Evolutionary conservation across 1,139 yeast genomes (phyloP).

Genomic region (Zygosaccharomyces pseudobailii): DNA sequence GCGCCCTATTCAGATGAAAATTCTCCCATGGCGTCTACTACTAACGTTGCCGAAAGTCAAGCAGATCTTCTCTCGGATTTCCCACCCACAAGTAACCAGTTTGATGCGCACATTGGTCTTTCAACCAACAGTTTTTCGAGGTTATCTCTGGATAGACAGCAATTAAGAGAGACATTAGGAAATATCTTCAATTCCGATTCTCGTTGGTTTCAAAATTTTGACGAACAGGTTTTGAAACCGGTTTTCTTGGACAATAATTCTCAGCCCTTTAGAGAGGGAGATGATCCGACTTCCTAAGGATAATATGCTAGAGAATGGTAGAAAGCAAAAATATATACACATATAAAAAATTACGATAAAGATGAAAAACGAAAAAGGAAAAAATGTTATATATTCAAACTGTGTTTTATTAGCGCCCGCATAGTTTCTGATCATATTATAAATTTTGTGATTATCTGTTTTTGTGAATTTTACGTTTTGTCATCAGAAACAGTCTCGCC

Average conservation of each 20-base stretch:
- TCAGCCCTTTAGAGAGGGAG: constrained; percentile 8
- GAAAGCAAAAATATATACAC: not conserved
- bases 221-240: constrained; percentile 93
- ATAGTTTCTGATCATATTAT: no score
- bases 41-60: constrained; percentile 6
- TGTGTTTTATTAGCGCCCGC: no score
- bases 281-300: constrained; percentile 4
- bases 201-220: constrained; percentile 89
- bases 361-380: not conserved
- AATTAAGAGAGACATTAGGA: constrained; percentile 29
- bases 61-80: constrained; percentile 9
- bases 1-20: constrained; percentile 28
- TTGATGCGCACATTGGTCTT: not conserved
- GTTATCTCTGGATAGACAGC: constrained; percentile 19
- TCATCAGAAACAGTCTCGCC: no score
- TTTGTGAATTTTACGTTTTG: no score
- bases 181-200: constrained; percentile 60
- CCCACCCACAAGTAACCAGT: constrained; percentile 11
- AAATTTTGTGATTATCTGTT: no score
- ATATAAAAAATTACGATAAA: not conserved
- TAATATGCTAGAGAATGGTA: not conserved
- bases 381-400: no score
- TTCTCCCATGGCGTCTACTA: constrained; percentile 12
- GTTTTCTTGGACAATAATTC: constrained; percentile 64
- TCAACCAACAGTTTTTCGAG: constrained; percentile 11